Base-by-base conservation (phyloP, 2,329 filamentous ascomycete species). In the Fusarium chlamydosporum region DNA sequence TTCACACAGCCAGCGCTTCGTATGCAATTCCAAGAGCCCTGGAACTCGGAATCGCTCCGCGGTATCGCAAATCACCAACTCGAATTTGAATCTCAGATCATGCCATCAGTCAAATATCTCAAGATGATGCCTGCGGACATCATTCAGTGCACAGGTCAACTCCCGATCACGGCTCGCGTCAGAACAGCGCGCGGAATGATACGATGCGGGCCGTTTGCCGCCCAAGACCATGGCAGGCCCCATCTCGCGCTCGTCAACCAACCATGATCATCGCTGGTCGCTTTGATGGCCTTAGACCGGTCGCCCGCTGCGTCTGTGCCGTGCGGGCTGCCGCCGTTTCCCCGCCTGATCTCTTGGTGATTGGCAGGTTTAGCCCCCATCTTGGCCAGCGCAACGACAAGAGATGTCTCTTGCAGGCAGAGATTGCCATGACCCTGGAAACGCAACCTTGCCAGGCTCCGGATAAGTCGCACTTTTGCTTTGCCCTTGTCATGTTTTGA, bases 331-430 rank as follows among this genome's bases (percentile, higher is more conserved):
- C 63, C 63, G 72, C 65, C 51, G 60, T 59, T 65, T 59, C 66
- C 63, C 71, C 63, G 58, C 61, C 40, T 40, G 45, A 46, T 38
- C 33, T 34, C 41, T 45, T 35, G 40, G 27, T 74, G 72, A 74
- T 74, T 74, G 72, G 72, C 40, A 61, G 53, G 45, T 42, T 58
- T 61, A 63, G 72, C 65, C 61, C 61, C 71, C 72, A 64, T 61
- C 63, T 61, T 51, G 18, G 53, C 66, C 63, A 66, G 48, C 65
- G 34, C 55, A 50, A 54, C 47, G 52, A 56, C 59, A 52, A 70
- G 60, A 73, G 59, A 74, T 72, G 62, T 56, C 56, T 61, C 41
- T 60, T 59, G 67, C 61, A 56, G 60, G 52, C 45, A 54, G 64
- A 61, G 60, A 69, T 68, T 70, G 58, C 38, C 40, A 59, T 61